These are phyloP conservation scores for Paracoccidioides brasiliensis DNA, from an alignment of 2,329 filamentous ascomycete genomes.

Conservation along the genomic window DNA sequence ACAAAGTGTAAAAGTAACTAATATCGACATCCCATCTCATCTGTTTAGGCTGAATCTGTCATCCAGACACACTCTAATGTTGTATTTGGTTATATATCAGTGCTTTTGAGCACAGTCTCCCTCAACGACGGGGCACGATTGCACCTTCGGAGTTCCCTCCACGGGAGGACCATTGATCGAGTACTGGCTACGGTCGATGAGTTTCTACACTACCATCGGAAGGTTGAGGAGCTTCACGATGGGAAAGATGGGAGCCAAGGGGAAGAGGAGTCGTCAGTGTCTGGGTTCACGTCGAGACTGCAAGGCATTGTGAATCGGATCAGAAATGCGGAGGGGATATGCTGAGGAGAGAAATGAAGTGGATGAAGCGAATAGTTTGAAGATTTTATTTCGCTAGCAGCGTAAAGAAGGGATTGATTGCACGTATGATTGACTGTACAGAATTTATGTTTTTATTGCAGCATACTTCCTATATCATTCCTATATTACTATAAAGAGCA, in stretches of 20 bases:
- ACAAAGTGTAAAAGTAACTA: not conserved
- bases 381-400: too few species aligned
- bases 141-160: constrained; percentile 32
- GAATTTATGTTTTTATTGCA: too few species aligned
- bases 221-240: constrained; percentile 38
- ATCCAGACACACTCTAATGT: constrained; percentile 69
- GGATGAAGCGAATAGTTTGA: too few species aligned
- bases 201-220: constrained; percentile 47
- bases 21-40: not conserved
- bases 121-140: constrained; percentile 38
- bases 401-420: too few species aligned
- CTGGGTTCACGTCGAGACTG: constrained; percentile 42
- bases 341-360: not conserved
- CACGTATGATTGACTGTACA: too few species aligned
- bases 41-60: constrained; percentile 37
- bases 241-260: constrained; percentile 15
- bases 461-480: too few species aligned
- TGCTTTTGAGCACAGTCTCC: constrained; percentile 71
- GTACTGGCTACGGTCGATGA: constrained; percentile 48
- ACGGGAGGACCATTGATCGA: constrained; percentile 34
- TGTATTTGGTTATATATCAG: constrained; percentile 71
- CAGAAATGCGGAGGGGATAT: constrained; percentile 12
- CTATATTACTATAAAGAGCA: too few species aligned
- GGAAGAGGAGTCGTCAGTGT: constrained; percentile 35
- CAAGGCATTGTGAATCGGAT: constrained; percentile 40